Percentiles rank a stretch among this genome's conserved stretches.
phyloP scores from a whole-genome alignment of 2,329 filamentous ascomycete species.

The Apiospora malaysiana region DNA sequence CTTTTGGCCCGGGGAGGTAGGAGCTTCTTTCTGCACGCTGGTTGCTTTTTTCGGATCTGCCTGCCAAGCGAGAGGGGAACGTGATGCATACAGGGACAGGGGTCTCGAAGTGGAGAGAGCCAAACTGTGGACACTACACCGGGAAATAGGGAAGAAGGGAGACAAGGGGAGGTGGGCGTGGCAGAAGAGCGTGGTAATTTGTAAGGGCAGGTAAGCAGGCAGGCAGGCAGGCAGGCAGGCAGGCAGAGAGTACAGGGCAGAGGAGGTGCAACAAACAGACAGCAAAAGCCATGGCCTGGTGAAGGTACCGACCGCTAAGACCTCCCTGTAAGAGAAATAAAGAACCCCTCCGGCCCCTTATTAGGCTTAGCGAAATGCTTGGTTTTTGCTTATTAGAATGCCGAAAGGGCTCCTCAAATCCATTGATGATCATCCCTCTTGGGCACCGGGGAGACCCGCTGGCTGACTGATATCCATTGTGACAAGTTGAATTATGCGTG shows the following conservation, averaged over 20 bases:
- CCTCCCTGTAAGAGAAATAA: not conserved
- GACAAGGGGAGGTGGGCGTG: not conserved
- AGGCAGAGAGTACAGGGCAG: too few species aligned
- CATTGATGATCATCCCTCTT: not conserved
- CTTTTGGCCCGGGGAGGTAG: not conserved
- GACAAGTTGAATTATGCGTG: not conserved
- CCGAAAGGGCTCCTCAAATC: not conserved
- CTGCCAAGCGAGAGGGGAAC: not conserved
- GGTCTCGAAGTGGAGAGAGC: not conserved
- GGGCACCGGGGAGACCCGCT: not conserved
- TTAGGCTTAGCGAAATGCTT: conserved; percentile 16
- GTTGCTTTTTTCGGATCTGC: conserved; percentile 15
- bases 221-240: not conserved
- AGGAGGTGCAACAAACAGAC: not conserved
- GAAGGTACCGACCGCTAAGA: not conserved
- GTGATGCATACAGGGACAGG: conserved; percentile 3
- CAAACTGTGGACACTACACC: not conserved
- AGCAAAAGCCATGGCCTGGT: not conserved
- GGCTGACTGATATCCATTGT: not conserved
- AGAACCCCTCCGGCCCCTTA: not conserved
- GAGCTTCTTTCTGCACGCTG: not conserved
- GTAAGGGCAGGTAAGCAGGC: not conserved
- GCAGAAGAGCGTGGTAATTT: too few species aligned
- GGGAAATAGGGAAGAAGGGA: not conserved
- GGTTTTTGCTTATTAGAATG: not conserved